Evolutionary conservation across 2,329 filamentous ascomycete genomes (phyloP).

Genomic region (Moelleriella libera): DNA sequence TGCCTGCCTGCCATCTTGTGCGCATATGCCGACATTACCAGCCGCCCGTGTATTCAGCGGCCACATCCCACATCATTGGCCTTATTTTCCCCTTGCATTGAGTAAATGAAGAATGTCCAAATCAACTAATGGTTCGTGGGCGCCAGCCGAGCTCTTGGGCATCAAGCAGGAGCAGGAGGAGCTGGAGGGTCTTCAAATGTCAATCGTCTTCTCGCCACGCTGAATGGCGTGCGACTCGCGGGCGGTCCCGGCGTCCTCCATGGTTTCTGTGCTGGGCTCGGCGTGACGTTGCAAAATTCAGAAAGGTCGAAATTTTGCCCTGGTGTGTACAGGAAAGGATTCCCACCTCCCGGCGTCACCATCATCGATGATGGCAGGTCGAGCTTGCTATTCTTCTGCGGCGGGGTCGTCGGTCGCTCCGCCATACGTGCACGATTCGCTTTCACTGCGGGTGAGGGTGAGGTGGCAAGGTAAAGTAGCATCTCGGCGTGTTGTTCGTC

Average conservation of each 20-base stretch:
- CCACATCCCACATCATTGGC: no score
- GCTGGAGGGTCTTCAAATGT: conserved; percentile 60
- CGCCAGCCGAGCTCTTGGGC: background rate
- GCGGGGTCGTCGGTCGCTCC: conserved; percentile 62
- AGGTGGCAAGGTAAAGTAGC: conserved; percentile 75
- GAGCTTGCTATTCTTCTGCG: conserved; percentile 50
- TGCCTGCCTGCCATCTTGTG: no score
- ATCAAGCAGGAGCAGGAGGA: background rate
- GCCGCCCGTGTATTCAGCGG: no score
- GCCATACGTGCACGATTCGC: conserved; percentile 31
- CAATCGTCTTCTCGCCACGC: conserved; percentile 58
- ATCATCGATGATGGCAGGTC: conserved; percentile 74
- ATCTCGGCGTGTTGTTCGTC: conserved; percentile 73
- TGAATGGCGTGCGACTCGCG: conserved; percentile 40
- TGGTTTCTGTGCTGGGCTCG: conserved; percentile 78
- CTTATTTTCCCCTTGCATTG: no score
- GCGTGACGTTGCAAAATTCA: conserved; percentile 95
- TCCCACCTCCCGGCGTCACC: conserved; percentile 66
- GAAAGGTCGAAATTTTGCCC: conserved; percentile 81
- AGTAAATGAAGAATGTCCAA: no score
- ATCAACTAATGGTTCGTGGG: background rate
- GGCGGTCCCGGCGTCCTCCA: conserved; percentile 68
- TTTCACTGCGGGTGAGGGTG: conserved; percentile 68
- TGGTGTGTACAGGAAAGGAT: conserved; percentile 62
- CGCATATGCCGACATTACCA: no score